Evolutionary conservation across 352 stramenopile species (phyloP), one percentile per base, ranked within the genome.

Genomic region (Phytophthora constricta): DNA sequence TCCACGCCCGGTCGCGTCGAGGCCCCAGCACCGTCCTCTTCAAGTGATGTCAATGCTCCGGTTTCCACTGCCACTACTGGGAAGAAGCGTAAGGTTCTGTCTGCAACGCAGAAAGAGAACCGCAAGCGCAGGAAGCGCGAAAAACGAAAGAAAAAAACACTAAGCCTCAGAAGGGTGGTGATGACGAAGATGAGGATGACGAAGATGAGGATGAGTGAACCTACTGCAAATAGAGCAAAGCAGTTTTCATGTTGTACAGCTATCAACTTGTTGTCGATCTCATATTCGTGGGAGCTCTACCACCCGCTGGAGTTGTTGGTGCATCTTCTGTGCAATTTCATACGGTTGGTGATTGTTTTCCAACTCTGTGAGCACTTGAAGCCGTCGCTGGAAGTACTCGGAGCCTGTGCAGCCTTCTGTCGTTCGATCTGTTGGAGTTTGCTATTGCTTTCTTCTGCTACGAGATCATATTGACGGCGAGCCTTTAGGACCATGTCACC

Each of bases 61-160:
- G 10, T 14, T 19, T 16, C 46, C 4, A 39, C 50, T 45, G 7
- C 19, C 10, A 56, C 19, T 43, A 43, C 65, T n/a, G 63, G 69
- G 14, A 76, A 66, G 37, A 95, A 93, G 59, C 82, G 81, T 43
- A 92, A 92, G 49, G n/a, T 77, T 17, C 53, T 92, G 37, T 89
- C 82, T 16, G 69, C 82, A 5, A 67, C 77, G 26, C 84, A 93
- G 69, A 87, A 82, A 26, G 83, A 95, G 27, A 89, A 74, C 41
- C 84, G 84, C 26, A 95, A 94, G 63, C 81, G 82, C 43, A 75
- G 86, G 16, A 95, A 95, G 58, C 79, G 83, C 27, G 72, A 85
- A 34, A 90, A 92, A 71, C 81, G 82, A 16, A 89, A 89, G 50
- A 37, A 52, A 37, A 78, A 77, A n/a, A n/a, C n/a, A n/a, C n/a